Base-by-base conservation (phyloP, 2,329 filamentous ascomycete genomes). In the Zymoseptoria brevis region DNA sequence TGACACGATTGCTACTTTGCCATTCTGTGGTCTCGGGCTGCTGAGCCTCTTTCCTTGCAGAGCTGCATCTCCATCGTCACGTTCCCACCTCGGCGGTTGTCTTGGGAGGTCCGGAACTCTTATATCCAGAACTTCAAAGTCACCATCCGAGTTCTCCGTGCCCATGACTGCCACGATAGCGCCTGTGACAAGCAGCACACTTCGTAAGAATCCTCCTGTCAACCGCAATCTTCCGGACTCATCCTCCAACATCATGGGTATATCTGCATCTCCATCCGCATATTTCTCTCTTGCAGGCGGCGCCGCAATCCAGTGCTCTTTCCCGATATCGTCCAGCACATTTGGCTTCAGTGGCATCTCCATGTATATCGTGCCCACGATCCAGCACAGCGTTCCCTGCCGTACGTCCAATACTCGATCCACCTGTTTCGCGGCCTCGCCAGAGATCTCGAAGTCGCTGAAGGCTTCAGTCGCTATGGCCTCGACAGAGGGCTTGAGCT, bases 321-420 rank as follows among this genome's bases (percentile, higher is more conserved):
- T 96, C 49, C 89, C 88, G 50, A 99, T 89, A 68, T 99, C 94
- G 60, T 96, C 92, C 35, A 99, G 78, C 72, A 99, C 93, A 71
- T 95, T 96, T 0, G 95, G 94, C 77, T 99, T 99, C 69, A 96
- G 75, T 2, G 89, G 84, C 90, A 99, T 92, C 64, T 97, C 90
- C 88, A 97, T 96, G 74, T 96, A 99, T 30, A 97, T 85, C 0
- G 94, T 99, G 16, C 95, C 94, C 0, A 87, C 82, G 16, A 99
- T 88, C 91, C 93, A 99, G 77, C 93, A 97, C 41, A 97, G 79
- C 76, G 96, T 87, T 63, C 94, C 94, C 77, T 97, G 94, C 61
- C 93, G 86, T 55, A 99, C 94, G 75, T 99, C 93, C 29, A 99
- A 82, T 60, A 99, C 94, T 66, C 94, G 82, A 30, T 96, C 89